Conservation (phyloP, 129 eudicot genomes). For the Logfia minima region DNA sequence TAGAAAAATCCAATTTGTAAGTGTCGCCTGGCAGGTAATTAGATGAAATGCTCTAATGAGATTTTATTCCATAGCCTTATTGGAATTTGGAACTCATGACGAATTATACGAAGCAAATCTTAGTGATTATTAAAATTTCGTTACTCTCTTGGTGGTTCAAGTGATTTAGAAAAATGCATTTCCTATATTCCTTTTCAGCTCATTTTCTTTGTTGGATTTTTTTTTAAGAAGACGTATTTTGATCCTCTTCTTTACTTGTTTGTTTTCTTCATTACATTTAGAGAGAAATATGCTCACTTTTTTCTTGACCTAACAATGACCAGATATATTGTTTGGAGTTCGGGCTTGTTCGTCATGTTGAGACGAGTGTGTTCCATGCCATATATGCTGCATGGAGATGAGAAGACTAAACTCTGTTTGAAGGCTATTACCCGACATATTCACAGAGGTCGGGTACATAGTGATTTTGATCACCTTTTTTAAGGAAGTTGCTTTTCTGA, state of each 20-base stretch:
- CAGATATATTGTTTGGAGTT: not conserved
- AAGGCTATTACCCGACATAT: constrained; percentile 26
- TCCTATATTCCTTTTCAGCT: too few species aligned
- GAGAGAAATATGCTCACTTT: not conserved
- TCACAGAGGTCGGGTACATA: constrained; percentile 46
- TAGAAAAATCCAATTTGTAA: too few species aligned
- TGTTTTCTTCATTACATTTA: not conserved
- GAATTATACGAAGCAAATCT: too few species aligned
- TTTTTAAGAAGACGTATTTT: not conserved
- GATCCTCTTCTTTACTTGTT: not conserved
- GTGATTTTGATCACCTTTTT: not conserved
- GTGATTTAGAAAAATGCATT: too few species aligned
- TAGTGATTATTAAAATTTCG: too few species aligned
- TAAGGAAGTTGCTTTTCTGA: not conserved
- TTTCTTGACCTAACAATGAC: not conserved
- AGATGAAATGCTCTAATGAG: not conserved
- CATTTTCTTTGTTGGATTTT: not conserved
- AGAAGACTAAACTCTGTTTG: constrained; percentile 34
- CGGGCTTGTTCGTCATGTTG: constrained; percentile 36
- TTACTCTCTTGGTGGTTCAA: too few species aligned
- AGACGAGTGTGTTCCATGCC: constrained; percentile 31
- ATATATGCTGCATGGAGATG: constrained; percentile 23
- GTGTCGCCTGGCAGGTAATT: not conserved
- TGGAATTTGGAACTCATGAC: too few species aligned
- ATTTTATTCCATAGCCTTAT: too few species aligned